A percentile compares a stretch with the other conserved stretches of the same genome.
Evolutionary conservation across 345 rosid genomes (phyloP).

Genomic region (Hevea brasiliensis): DNA sequence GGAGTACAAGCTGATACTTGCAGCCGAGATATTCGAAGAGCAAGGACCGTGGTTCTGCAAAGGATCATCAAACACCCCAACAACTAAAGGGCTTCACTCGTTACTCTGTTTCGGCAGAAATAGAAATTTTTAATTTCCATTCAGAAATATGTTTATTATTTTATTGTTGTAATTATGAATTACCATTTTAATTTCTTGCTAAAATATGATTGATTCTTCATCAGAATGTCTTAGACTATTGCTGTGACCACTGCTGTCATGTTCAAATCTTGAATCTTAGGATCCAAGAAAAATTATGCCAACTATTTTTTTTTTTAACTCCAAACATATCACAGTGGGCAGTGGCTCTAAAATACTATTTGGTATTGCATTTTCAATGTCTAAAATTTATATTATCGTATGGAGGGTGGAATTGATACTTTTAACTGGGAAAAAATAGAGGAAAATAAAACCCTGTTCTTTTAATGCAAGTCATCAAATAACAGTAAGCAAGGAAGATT

Average conservation of each 20-base stretch:
- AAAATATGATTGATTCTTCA: background rate
- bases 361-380: too few relatives aligned
- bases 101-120: background rate
- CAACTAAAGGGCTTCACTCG: conserved; percentile 2
- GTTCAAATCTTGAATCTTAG: too few relatives aligned
- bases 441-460: background rate
- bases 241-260: too few relatives aligned
- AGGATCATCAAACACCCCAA: conserved; percentile 75
- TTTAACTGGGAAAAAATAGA: background rate
- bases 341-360: too few relatives aligned
- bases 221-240: background rate
- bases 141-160: background rate
- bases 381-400: too few relatives aligned
- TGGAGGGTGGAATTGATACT: too few relatives aligned
- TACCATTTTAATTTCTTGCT: too few relatives aligned
- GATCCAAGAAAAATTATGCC: too few relatives aligned
- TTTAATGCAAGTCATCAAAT: background rate
- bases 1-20: conserved; percentile 77
- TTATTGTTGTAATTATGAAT: background rate
- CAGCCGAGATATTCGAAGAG: conserved; percentile 78
- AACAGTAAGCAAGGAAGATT: background rate
- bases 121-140: conserved; percentile 8
- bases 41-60: conserved; percentile 92
- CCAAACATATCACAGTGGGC: too few relatives aligned
- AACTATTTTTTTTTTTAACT: too few relatives aligned